Conservation (phyloP, 2,329 filamentous ascomycete species). For the Falciphora oryzae region DNA sequence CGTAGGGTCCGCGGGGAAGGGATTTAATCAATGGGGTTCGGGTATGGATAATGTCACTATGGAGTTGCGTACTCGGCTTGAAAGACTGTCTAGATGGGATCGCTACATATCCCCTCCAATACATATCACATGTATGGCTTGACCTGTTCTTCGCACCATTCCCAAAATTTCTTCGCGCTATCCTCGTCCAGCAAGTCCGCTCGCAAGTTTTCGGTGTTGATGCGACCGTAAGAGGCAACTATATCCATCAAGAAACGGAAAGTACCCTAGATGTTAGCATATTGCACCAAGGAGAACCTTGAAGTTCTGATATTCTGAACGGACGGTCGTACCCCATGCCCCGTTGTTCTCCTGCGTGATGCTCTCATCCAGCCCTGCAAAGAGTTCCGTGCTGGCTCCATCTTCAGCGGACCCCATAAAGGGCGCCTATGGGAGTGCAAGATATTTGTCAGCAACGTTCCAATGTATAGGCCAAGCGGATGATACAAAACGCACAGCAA, state of each 20-base stretch:
- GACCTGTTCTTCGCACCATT: constrained; percentile 14
- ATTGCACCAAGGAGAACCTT: not conserved
- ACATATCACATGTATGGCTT: not conserved
- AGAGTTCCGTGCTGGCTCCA: constrained; percentile 44
- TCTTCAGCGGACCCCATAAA: constrained; percentile 11
- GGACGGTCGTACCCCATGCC: constrained; percentile 4
- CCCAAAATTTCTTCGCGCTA: constrained; percentile 10
- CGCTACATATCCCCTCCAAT: not conserved
- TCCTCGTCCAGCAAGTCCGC: constrained; percentile 14
- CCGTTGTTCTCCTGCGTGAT: constrained; percentile 28
- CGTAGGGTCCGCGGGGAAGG: constrained; percentile 13
- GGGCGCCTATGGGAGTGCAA: too few species aligned
- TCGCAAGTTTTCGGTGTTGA: constrained; percentile 26
- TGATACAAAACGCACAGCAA: constrained; percentile 23
- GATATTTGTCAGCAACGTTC: constrained; percentile 3
- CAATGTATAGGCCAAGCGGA: constrained; percentile 18
- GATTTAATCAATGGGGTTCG: not conserved
- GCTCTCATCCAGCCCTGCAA: constrained; percentile 37
- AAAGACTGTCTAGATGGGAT: too few species aligned
- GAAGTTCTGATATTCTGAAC: not conserved
- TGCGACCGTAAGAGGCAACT: constrained; percentile 3
- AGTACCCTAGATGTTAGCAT: not conserved
- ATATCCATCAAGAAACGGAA: constrained; percentile 12
- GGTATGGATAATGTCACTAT: too few species aligned
- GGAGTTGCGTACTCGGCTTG: too few species aligned